Evolutionary conservation across 2,329 filamentous ascomycete genomes (phyloP), one percentile per base, ranked within the genome.

Genomic region (Pseudogymnoascus sp.): DNA sequence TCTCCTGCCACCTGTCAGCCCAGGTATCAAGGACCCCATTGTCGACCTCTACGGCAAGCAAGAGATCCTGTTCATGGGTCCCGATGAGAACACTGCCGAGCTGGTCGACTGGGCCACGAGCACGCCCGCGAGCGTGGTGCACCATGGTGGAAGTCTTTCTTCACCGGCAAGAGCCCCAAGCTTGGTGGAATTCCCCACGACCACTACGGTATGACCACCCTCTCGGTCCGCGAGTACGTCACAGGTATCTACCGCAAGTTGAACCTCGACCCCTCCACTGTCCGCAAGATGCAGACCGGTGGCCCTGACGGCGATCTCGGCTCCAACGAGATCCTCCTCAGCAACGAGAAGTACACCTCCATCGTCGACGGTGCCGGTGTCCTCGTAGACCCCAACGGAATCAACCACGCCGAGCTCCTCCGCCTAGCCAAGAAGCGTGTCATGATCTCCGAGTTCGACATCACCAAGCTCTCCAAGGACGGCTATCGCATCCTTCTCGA

Each of bases 131-230:
- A 80, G 65, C 88, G 95, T 69, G 92, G 92, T 52, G 95, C 95
- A 4, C 91, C 92, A 28, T 99, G 93, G 91, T 99, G 95, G 95
- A 99, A 99, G 82, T 99, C 95, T 0, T 99, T 99, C 85, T 99
- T 99, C 83, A 99, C 95, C 1, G 95, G 95, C 72, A 99, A 99
- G 83, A 96, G 91, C 69, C 95, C 92, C 61, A 95, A 90, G 77
- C 84, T 99, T 12, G 95, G 95, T 66, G 95, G 95, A 73, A 99
- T 99, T 69, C 95, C 95, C 38, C 95, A 99, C 76, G 95, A 99
- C 75, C 79, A 82, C 41, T 99, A 99, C 73, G 95, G 95, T 71
- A 99, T 99, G 95, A 99, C 95, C 0, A 97, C 95, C 0, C 79
- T 97, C 63, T 97, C 93, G 5, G 93, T 99, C 59, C 91, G 95